These are phyloP conservation scores for Neurospora africana DNA, from an alignment of 495 filamentous ascomycete genomes.

Conservation along the genomic window DNA sequence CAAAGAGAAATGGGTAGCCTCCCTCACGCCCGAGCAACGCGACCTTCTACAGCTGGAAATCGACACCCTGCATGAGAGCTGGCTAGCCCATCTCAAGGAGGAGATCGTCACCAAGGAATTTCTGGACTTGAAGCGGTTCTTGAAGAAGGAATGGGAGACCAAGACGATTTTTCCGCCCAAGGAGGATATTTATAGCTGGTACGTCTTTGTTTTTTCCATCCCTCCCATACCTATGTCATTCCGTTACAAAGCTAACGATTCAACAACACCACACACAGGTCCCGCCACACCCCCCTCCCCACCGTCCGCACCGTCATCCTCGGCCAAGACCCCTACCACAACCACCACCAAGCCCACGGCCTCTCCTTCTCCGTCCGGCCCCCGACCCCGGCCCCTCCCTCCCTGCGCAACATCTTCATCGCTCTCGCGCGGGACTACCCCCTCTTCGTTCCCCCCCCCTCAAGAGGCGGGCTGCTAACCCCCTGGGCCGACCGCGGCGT, in stretches of 20 bases:
- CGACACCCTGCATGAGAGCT: constrained; percentile 79
- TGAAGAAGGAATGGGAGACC: constrained; percentile 63
- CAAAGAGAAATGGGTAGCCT: constrained; percentile 75
- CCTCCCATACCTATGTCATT: too few relatives aligned
- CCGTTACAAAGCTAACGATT: too few relatives aligned
- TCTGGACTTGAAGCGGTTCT: constrained; percentile 74
- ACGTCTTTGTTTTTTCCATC: constrained; percentile 9
- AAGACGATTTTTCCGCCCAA: constrained; percentile 75
- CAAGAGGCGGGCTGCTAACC: constrained; percentile 67
- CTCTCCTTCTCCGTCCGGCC: constrained; percentile 89
- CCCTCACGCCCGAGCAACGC: constrained; percentile 71
- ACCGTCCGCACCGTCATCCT: constrained; percentile 82
- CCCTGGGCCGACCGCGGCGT: constrained; percentile 93
- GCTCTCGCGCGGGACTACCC: constrained; percentile 82
- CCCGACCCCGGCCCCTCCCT: constrained; percentile 77
- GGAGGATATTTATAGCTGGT: constrained; percentile 94
- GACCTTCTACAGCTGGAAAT: constrained; percentile 79
- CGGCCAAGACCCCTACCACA: constrained; percentile 96
- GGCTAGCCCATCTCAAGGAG: constrained; percentile 78
- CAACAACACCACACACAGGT: constrained; percentile 45
- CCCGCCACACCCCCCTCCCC: constrained; percentile 77
- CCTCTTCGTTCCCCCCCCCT: constrained; percentile 59
- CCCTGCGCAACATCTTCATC: constrained; percentile 84
- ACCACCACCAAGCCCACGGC: constrained; percentile 89
- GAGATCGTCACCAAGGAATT: constrained; percentile 70